phyloP scores from a whole-genome alignment of 495 filamentous ascomycete species.

The Daldinia vernicosa region DNA sequence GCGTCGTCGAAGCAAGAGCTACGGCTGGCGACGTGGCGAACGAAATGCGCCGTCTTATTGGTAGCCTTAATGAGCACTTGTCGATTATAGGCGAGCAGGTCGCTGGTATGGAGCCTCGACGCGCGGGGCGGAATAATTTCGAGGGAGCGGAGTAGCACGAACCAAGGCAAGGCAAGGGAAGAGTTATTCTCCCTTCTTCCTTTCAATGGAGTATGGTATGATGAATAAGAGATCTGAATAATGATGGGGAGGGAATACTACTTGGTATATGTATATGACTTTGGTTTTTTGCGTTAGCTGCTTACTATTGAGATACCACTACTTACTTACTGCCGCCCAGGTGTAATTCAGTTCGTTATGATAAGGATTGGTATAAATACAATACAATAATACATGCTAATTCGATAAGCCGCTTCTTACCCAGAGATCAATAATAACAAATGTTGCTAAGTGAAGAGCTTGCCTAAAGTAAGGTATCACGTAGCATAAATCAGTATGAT shows the following conservation, averaged over 20 bases:
- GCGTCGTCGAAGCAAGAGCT: constrained; percentile 62
- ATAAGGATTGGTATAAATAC: background rate
- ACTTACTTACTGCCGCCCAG: background rate
- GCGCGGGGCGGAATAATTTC: constrained; percentile 23
- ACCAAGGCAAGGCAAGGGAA: background rate
- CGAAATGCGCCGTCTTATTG: constrained; percentile 64
- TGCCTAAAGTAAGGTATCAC: background rate
- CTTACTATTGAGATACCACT: constrained; percentile 28
- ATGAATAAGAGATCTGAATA: background rate
- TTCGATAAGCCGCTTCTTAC: background rate
- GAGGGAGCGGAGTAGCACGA: constrained; percentile 25
- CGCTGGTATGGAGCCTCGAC: constrained; percentile 40
- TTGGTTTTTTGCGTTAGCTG: background rate
- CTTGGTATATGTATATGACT: background rate
- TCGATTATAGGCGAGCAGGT: constrained; percentile 44
- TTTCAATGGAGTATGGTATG: background rate
- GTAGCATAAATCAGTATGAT: background rate
- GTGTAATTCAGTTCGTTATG: background rate
- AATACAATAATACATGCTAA: background rate
- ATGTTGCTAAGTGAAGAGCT: background rate
- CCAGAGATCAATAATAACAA: too few relatives aligned
- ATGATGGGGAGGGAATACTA: background rate
- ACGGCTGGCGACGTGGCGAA: constrained; percentile 59
- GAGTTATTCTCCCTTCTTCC: background rate
- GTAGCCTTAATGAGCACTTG: constrained; percentile 58